Conservation (phyloP, 805 yeast species). For the Scheffersomyces coipomensis region DNA sequence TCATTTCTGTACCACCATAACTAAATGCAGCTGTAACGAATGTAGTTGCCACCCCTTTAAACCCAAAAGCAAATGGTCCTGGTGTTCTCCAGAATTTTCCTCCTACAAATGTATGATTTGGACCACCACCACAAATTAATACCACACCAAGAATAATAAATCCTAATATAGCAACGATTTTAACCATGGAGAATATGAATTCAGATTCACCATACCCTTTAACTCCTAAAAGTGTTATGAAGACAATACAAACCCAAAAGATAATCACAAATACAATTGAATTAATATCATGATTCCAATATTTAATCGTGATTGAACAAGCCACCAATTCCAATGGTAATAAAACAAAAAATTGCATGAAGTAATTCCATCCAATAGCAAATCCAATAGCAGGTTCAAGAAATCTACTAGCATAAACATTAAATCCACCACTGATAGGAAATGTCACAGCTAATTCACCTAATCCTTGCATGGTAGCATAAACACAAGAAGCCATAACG, state of each 20-base stretch:
- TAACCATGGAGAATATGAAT: constrained; percentile 46
- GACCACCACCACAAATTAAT: constrained; percentile 54
- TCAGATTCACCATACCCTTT: constrained; percentile 59
- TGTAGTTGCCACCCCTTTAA: constrained; percentile 34
- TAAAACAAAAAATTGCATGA: constrained; percentile 32
- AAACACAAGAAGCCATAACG: constrained; percentile 56
- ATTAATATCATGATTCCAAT: constrained; percentile 51
- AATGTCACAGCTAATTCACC: constrained; percentile 61
- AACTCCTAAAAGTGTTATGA: constrained; percentile 53
- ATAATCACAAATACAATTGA: constrained; percentile 61
- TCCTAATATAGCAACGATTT: constrained; percentile 48
- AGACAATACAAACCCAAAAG: constrained; percentile 44
- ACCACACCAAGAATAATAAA: constrained; percentile 49
- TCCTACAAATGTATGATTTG: constrained; percentile 45
- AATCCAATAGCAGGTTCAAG: constrained; percentile 63
- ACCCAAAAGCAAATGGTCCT: constrained; percentile 51
- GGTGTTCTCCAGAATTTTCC: constrained; percentile 49
- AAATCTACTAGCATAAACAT: constrained; percentile 59
- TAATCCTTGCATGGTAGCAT: constrained; percentile 57
- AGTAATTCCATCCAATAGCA: constrained; percentile 32
- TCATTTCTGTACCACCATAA: constrained; percentile 37
- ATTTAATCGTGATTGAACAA: constrained; percentile 51
- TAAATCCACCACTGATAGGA: constrained; percentile 65
- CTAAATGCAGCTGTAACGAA: constrained; percentile 37
- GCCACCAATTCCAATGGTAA: constrained; percentile 60